Evolutionary conservation across 805 yeast genomes (phyloP), one percentile per base, ranked within the genome.

Genomic region (Myxozyma kluyveri): DNA sequence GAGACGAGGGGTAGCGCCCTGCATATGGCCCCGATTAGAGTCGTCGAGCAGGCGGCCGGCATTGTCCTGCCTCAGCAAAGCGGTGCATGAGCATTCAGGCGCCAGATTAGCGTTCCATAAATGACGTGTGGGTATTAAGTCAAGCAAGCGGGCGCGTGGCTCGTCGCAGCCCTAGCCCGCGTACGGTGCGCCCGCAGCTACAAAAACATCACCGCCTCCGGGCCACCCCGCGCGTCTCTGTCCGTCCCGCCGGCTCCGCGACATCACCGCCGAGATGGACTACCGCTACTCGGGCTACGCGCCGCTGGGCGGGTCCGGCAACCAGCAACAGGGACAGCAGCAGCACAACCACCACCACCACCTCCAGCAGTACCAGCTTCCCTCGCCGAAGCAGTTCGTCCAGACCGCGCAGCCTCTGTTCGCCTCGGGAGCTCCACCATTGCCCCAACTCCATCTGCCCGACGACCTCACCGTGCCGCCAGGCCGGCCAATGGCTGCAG

Each of bases 301-400:
- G 31, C 35, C 17, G 47, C 42, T 14, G 42, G 35, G 36, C 46
- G 24, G 22, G 36, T 26, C 9, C 41, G 42, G 26, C 51, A 33
- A 14, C 32, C 49, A 50, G 29, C 47, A 46, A 14, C 55, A 41
- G 26, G 51, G 31, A 26, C 39, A 24, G 26, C 52, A 42, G 12
- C 45, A 17, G 14, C 42, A 38, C 39, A 7, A 35, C 39, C 19
- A n/a, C 21, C 24, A 19, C 24, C 24, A 7, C n/a, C 24, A 7
- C 9, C 42, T 37, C 10, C 49, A 24, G 36, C 47, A 41, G 47
- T 35, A 33, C 41, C 51, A 14, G 26, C 44, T 41, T 18, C 38
- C 46, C 12, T 47, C 51, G 2, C 51, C 41, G 10, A 40, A 47
- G 18, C 40, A 27, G 14, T 38, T 23, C 26, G 21, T 41, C 39